phyloP scores from a whole-genome alignment of 164 flowering plant species.

The Tinospora cordifolia region DNA sequence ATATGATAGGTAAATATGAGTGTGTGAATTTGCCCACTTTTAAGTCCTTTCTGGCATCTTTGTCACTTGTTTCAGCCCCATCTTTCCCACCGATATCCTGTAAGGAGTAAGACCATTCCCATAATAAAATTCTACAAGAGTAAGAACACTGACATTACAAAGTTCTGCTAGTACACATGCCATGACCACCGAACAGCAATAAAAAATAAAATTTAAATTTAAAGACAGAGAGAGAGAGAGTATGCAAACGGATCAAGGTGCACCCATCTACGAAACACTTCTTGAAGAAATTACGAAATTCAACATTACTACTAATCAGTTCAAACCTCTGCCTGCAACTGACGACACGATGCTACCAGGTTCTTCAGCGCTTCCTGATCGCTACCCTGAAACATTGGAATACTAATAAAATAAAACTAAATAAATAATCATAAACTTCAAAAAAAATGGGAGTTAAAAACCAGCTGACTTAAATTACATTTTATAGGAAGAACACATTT shows the following conservation, averaged over 20 bases:
- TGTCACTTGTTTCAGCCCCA: neutral
- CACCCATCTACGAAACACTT: neutral
- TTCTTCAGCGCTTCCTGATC: conserved; percentile 56
- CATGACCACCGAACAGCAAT: neutral
- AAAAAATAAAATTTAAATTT: neutral
- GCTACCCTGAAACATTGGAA: conserved; percentile 26
- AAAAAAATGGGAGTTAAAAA: neutral
- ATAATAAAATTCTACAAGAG: neutral
- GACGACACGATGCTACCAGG: conserved; percentile 18
- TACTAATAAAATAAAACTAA: neutral
- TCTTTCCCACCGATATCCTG: conserved; percentile 5
- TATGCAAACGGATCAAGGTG: neutral
- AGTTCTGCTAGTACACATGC: neutral
- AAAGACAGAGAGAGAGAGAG: neutral
- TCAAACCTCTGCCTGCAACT: conserved; percentile 13
- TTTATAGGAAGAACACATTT: too few relatives aligned
- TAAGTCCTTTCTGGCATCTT: conserved; percentile 1
- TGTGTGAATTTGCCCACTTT: neutral
- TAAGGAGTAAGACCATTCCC: neutral
- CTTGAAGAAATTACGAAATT: neutral
- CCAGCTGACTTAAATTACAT: too few relatives aligned
- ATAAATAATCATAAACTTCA: too few relatives aligned
- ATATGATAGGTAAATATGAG: neutral
- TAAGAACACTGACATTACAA: neutral
- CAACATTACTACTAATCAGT: neutral